Evolutionary conservation across 2,329 filamentous ascomycete species (phyloP).

Genomic region (Neofusicoccum laricinum): DNA sequence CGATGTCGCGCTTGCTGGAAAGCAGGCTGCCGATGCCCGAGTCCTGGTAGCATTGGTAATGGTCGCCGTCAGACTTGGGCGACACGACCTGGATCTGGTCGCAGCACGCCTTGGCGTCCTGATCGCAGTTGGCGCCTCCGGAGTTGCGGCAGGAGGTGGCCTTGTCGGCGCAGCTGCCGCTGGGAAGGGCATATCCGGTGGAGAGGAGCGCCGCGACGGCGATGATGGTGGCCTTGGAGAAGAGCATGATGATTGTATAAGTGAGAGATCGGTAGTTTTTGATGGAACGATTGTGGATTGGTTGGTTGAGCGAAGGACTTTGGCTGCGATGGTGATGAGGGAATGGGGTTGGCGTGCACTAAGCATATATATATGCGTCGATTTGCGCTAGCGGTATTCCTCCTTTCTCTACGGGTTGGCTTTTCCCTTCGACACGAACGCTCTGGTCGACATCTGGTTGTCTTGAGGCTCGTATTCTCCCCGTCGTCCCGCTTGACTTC

Average conservation of each 20-base stretch:
- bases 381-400: background rate
- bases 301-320: background rate
- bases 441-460: background rate
- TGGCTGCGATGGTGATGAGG: background rate
- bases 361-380: background rate
- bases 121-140: background rate
- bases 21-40: background rate
- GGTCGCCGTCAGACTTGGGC: background rate
- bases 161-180: background rate
- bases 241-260: background rate
- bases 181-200: background rate
- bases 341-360: background rate
- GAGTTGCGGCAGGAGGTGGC: background rate
- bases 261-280: background rate
- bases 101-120: background rate
- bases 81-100: background rate
- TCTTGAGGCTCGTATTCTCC: background rate
- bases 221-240: background rate
- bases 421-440: background rate
- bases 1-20: background rate
- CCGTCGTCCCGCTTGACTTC: background rate
- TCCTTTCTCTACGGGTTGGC: background rate
- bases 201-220: background rate
- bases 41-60: constrained; percentile 4
- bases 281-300: background rate